These are phyloP conservation scores for Microascus cirrosus DNA, from an alignment of 2,329 filamentous ascomycete species.

Conservation along the genomic window DNA sequence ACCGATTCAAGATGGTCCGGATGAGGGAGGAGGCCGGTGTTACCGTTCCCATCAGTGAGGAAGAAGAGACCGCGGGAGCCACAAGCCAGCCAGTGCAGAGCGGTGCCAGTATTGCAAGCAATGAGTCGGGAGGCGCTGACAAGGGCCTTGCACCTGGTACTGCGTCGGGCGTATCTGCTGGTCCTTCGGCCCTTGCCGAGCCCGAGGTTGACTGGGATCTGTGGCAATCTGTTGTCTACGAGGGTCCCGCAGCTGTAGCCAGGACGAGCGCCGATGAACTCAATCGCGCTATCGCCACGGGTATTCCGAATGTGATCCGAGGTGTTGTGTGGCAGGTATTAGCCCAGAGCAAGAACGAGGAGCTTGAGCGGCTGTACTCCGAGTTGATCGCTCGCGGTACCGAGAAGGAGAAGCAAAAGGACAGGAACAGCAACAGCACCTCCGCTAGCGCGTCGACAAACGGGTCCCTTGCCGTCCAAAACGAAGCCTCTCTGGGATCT, in stretches of 20 bases:
- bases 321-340: constrained; percentile 99
- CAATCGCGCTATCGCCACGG: constrained; percentile 80
- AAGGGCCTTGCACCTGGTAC: constrained; percentile 69
- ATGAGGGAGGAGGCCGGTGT: constrained; percentile 62
- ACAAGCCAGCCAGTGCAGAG: constrained; percentile 7
- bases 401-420: constrained; percentile 54
- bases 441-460: constrained; percentile 40
- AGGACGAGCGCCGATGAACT: constrained; percentile 82
- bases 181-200: constrained; percentile 59
- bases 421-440: constrained; percentile 44
- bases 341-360: constrained; percentile 87
- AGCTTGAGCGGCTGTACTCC: constrained; percentile 76
- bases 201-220: constrained; percentile 93
- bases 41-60: constrained; percentile 38
- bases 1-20: constrained; percentile 67
- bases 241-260: constrained; percentile 80
- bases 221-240: constrained; percentile 93
- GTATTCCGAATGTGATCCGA: constrained; percentile 87
- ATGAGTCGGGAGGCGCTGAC: constrained; percentile 16
- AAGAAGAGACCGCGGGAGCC: constrained; percentile 27
- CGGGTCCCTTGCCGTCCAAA: constrained; percentile 45
- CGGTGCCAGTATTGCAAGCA: constrained; percentile 12
- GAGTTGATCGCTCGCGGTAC: constrained; percentile 72
- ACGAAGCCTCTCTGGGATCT: constrained; percentile 54
- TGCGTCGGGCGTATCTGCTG: constrained; percentile 67